These are phyloP conservation scores for Discostella stelligera DNA, from an alignment of 352 stramenopile species.

Conservation along the genomic window DNA sequence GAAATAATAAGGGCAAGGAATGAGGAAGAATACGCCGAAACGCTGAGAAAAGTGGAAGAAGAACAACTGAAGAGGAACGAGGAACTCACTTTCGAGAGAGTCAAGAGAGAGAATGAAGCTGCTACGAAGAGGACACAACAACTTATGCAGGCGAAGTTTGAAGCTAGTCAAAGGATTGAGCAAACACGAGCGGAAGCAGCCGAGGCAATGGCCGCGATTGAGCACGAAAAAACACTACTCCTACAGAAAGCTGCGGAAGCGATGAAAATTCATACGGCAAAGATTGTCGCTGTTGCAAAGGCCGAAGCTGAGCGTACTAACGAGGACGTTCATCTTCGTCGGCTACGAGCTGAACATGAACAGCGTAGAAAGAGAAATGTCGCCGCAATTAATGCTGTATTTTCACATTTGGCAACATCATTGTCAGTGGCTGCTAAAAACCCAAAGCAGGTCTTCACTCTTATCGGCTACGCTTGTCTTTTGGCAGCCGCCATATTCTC, in stretches of 20 bases:
- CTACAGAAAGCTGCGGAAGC: constrained; percentile 57
- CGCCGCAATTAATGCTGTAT: constrained; percentile 84
- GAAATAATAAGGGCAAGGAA: constrained; percentile 39
- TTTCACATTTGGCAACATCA: constrained; percentile 30
- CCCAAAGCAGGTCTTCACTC: constrained; percentile 47
- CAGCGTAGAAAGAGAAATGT: constrained; percentile 82
- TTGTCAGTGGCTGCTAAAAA: constrained; percentile 27
- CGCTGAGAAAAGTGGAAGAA: constrained; percentile 39
- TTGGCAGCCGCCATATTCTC: constrained; percentile 33
- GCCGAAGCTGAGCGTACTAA: constrained; percentile 93
- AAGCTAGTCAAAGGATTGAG: constrained; percentile 77
- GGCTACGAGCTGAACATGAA: constrained; percentile 87
- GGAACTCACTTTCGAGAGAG: constrained; percentile 32
- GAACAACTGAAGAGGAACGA: constrained; percentile 42
- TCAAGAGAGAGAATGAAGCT: constrained; percentile 46
- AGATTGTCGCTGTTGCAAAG: constrained; percentile 86
- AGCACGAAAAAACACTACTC: constrained; percentile 72
- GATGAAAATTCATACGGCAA: constrained; percentile 51
- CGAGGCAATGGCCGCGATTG: constrained; percentile 73
- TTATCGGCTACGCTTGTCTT: constrained; percentile 45
- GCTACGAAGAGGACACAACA: constrained; percentile 29
- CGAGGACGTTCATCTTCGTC: constrained; percentile 89
- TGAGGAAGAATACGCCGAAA: constrained; percentile 43
- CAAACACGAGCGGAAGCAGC: constrained; percentile 60
- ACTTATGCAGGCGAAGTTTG: constrained; percentile 43